These are phyloP conservation scores for Priceomyces carsonii DNA, from an alignment of 805 yeast species.

Conservation along the genomic window DNA sequence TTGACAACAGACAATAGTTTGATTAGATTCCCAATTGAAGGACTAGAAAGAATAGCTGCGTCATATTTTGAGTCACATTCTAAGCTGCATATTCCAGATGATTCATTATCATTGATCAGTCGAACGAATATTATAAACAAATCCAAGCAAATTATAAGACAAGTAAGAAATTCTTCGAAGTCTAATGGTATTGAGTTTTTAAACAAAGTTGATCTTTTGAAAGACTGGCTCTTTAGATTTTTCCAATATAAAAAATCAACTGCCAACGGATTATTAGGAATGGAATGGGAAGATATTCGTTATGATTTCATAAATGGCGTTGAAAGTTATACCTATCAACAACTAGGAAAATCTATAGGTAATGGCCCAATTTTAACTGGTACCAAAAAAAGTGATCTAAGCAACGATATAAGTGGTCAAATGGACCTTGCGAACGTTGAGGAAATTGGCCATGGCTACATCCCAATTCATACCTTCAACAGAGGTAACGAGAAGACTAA, in stretches of 20 bases:
- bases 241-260: constrained; percentile 38
- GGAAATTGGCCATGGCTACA: constrained; percentile 22
- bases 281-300: constrained; percentile 46
- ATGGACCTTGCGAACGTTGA: constrained; percentile 9
- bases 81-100: constrained; percentile 15
- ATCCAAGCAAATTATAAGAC: constrained; percentile 29
- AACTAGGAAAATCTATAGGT: constrained; percentile 26
- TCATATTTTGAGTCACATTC: constrained; percentile 8
- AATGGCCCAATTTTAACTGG: neutral
- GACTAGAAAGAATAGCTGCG: constrained; percentile 15
- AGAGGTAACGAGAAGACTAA: constrained; percentile 29
- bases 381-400: constrained; percentile 4
- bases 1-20: constrained; percentile 8
- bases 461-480: constrained; percentile 37
- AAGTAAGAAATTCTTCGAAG: constrained; percentile 24
- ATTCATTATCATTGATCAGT: constrained; percentile 18
- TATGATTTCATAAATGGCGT: constrained; percentile 37
- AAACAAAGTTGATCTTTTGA: constrained; percentile 25
- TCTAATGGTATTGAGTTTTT: constrained; percentile 27
- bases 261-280: constrained; percentile 35
- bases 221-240: constrained; percentile 32
- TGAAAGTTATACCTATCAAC: constrained; percentile 35
- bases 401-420: constrained; percentile 6
- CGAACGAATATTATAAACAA: constrained; percentile 19
- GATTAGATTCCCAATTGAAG: constrained; percentile 24